Evolutionary conservation across 108 stramenopile genomes (phyloP).

Genomic region (Fragilariopsis cylindrus): DNA sequence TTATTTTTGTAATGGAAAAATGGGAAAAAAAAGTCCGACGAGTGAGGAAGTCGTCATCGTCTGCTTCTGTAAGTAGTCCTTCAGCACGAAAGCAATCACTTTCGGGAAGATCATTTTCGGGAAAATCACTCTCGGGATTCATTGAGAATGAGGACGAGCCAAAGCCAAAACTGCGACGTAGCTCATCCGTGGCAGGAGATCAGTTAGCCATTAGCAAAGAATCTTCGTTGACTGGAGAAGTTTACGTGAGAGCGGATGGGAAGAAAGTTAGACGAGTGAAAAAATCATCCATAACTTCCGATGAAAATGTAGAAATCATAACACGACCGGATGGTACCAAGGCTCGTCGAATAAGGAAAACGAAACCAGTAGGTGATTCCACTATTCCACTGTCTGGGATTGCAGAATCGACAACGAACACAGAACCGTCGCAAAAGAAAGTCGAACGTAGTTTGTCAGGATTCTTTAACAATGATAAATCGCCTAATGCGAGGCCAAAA

Average conservation of each 20-base stretch:
- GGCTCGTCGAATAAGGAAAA: conserved; percentile 39
- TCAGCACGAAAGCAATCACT: not conserved
- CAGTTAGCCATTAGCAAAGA: conserved; percentile 32
- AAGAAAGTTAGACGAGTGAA: conserved; percentile 51
- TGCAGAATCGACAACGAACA: not conserved
- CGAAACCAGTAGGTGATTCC: conserved; percentile 15
- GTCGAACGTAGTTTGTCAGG: conserved; percentile 16
- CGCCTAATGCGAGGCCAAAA: conserved; percentile 15
- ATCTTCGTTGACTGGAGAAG: conserved; percentile 39
- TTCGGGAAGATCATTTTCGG: too few relatives aligned
- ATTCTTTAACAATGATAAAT: conserved; percentile 27
- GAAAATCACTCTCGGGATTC: conserved; percentile 27
- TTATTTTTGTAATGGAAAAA: conserved; percentile 10
- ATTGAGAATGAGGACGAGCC: conserved; percentile 5
- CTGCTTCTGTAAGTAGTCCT: not conserved
- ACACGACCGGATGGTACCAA: conserved; percentile 54
- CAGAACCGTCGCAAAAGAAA: not conserved
- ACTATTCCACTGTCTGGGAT: not conserved
- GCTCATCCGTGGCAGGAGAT: conserved; percentile 39
- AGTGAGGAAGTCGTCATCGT: conserved; percentile 1
- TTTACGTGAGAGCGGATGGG: conserved; percentile 56
- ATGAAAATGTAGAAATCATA: conserved; percentile 43
- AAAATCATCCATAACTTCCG: conserved; percentile 15
- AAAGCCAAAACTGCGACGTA: conserved; percentile 19
- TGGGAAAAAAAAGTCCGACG: conserved; percentile 24